Conservation (phyloP, 768 basidiomycete species). For the Lyophyllum atratum region DNA sequence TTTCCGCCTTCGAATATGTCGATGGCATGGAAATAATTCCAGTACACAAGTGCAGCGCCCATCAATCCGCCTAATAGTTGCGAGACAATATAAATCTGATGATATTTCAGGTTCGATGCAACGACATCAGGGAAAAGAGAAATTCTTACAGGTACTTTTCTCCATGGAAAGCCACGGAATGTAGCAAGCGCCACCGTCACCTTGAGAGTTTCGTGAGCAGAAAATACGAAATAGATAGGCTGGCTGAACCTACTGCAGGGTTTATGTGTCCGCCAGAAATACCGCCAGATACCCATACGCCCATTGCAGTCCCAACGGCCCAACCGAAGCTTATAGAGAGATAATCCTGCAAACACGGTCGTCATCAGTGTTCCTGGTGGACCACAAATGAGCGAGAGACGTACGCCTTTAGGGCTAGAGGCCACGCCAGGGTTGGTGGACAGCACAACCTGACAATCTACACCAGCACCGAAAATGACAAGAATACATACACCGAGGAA, state of each 20-base stretch:
- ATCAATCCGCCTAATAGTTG: constrained; percentile 66
- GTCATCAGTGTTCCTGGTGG: background rate
- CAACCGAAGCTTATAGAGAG: constrained; percentile 56
- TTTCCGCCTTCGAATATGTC: constrained; percentile 61
- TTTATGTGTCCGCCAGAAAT: constrained; percentile 79
- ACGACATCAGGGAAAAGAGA: background rate
- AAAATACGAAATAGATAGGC: background rate
- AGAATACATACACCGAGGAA: constrained; percentile 62
- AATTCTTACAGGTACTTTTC: constrained; percentile 63
- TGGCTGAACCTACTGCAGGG: constrained; percentile 51
- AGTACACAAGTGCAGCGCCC: constrained; percentile 64
- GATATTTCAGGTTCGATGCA: background rate
- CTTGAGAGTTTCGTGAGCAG: constrained; percentile 26
- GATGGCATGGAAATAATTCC: constrained; percentile 71
- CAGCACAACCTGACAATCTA: constrained; percentile 57
- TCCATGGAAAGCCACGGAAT: constrained; percentile 77
- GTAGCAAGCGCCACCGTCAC: constrained; percentile 71
- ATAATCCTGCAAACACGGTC: constrained; percentile 36
- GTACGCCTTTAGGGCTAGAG: constrained; percentile 55
- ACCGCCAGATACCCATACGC: constrained; percentile 66
- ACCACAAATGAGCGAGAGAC: constrained; percentile 20
- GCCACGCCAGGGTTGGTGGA: constrained; percentile 47
- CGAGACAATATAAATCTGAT: constrained; percentile 52
- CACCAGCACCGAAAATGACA: constrained; percentile 60
- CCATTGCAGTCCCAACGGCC: constrained; percentile 62